phyloP scores from a whole-genome alignment of 2,329 filamentous ascomycete genomes.

The Botrytis fragariae region DNA sequence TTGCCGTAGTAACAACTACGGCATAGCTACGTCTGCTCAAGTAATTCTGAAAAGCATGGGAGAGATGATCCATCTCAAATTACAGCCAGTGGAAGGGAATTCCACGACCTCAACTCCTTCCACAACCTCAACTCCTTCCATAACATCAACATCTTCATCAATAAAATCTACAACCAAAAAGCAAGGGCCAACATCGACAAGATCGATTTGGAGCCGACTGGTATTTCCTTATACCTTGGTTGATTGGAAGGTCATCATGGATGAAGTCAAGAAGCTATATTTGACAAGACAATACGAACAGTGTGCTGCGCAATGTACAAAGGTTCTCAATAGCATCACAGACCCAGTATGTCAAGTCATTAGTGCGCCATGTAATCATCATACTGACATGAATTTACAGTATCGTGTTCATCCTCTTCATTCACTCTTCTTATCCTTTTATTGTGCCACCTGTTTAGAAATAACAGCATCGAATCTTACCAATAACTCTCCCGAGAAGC shows the following conservation, averaged over 20 bases:
- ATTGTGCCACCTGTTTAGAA: slow-evolving; percentile 35
- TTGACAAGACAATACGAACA: slow-evolving; percentile 34
- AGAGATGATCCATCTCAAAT: slow-evolving; percentile 18
- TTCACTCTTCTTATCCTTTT: slow-evolving; percentile 37
- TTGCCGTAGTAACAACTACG: neutral
- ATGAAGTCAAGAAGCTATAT: slow-evolving; percentile 36
- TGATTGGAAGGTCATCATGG: slow-evolving; percentile 36
- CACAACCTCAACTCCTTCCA: neutral
- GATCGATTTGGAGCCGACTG: slow-evolving; percentile 21
- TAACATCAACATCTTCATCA: slow-evolving; percentile 12
- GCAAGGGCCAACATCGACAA: slow-evolving; percentile 26
- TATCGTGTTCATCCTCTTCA: slow-evolving; percentile 34
- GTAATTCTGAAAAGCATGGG: neutral
- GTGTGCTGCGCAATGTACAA: slow-evolving; percentile 34
- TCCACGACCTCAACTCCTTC: neutral
- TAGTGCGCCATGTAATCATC: slow-evolving; percentile 12
- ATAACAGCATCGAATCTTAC: slow-evolving; percentile 32
- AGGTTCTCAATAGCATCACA: slow-evolving; percentile 33
- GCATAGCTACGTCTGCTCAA: neutral
- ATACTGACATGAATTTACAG: slow-evolving; percentile 23
- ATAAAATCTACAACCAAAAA: slow-evolving; percentile 11
- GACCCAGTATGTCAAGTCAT: slow-evolving; percentile 31
- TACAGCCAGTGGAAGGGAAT: slow-evolving; percentile 17
- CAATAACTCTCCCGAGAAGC: slow-evolving; percentile 30
- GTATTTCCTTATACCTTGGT: slow-evolving; percentile 31